phyloP scores from a whole-genome alignment of 805 yeast genomes.

The Ogataea haglerorum region DNA sequence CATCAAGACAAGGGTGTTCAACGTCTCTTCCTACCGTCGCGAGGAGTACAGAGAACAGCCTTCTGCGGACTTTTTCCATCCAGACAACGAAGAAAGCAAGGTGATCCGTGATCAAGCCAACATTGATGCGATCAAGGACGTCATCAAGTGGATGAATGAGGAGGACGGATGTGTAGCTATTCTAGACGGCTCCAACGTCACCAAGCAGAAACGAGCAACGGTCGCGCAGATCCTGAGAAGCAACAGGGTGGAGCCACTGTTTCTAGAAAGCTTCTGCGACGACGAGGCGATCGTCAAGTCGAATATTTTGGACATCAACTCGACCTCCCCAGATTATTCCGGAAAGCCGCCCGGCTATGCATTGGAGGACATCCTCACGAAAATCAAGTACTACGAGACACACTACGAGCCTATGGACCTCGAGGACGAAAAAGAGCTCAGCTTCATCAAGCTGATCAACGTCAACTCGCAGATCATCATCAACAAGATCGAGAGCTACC shows the following conservation, averaged over 20 bases:
- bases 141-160: conserved; percentile 81
- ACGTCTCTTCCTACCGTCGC: conserved; percentile 84
- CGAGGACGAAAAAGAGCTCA: conserved; percentile 54
- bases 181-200: conserved; percentile 89
- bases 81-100: conserved; percentile 61
- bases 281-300: conserved; percentile 73
- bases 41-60: conserved; percentile 53
- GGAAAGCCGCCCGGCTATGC: conserved; percentile 71
- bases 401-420: conserved; percentile 74
- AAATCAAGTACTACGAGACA: conserved; percentile 71
- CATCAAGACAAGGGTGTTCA: conserved; percentile 80
- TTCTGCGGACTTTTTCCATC: conserved; percentile 75
- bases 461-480: conserved; percentile 85
- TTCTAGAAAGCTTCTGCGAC: conserved; percentile 88
- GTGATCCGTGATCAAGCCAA: conserved; percentile 67
- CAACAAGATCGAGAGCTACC: conserved; percentile 80
- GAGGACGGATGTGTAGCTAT: conserved; percentile 88
- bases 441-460: conserved; percentile 85
- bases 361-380: conserved; percentile 61
- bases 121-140: conserved; percentile 66
- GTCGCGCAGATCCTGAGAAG: conserved; percentile 54
- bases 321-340: conserved; percentile 78
- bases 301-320: conserved; percentile 82
- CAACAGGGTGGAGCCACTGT: conserved; percentile 80
- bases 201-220: conserved; percentile 63